phyloP scores from a whole-genome alignment of 495 filamentous ascomycete genomes.

The Lasiosphaeriaceae sp. region DNA sequence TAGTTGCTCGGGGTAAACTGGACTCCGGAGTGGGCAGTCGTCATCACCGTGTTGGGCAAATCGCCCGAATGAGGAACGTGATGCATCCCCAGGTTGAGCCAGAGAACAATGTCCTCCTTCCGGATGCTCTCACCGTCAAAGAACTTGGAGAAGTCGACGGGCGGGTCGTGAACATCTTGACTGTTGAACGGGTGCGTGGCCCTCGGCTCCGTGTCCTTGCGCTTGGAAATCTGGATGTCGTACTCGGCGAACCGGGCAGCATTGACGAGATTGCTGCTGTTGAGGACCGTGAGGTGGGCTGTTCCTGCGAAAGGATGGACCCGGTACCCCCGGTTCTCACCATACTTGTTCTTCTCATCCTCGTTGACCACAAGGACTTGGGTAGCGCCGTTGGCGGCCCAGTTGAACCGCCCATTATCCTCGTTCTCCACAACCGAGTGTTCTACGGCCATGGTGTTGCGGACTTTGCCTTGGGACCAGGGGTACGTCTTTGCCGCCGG shows the following conservation, averaged over 20 bases:
- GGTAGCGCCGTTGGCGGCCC: slow-evolving; percentile 46
- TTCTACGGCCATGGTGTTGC: slow-evolving; percentile 54
- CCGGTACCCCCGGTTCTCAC: slow-evolving; percentile 54
- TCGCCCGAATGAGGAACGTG: slow-evolving; percentile 55
- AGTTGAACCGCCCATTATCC: slow-evolving; percentile 47
- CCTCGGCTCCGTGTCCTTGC: slow-evolving; percentile 52
- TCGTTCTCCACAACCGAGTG: slow-evolving; percentile 42
- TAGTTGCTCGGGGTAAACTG: slow-evolving; percentile 45
- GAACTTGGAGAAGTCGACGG: slow-evolving; percentile 53
- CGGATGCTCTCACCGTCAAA: slow-evolving; percentile 50
- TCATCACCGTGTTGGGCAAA: slow-evolving; percentile 51
- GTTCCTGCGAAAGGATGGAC: slow-evolving; percentile 36
- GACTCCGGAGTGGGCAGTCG: slow-evolving; percentile 41
- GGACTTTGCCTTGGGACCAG: slow-evolving; percentile 44
- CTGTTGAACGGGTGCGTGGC: slow-evolving; percentile 44
- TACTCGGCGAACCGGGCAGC: slow-evolving; percentile 47
- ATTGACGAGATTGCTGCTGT: slow-evolving; percentile 45
- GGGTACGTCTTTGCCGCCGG: slow-evolving; percentile 32
- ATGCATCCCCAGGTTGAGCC: slow-evolving; percentile 56
- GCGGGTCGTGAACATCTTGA: slow-evolving; percentile 44
- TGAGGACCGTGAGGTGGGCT: slow-evolving; percentile 44
- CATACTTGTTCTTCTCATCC: slow-evolving; percentile 47
- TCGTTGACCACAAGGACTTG: slow-evolving; percentile 51
- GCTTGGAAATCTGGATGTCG: slow-evolving; percentile 48
- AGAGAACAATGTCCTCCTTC: slow-evolving; percentile 54